Evolutionary conservation across 495 filamentous ascomycete genomes (phyloP), one percentile per base, ranked within the genome.

Genomic region (Viridothelium virens): DNA sequence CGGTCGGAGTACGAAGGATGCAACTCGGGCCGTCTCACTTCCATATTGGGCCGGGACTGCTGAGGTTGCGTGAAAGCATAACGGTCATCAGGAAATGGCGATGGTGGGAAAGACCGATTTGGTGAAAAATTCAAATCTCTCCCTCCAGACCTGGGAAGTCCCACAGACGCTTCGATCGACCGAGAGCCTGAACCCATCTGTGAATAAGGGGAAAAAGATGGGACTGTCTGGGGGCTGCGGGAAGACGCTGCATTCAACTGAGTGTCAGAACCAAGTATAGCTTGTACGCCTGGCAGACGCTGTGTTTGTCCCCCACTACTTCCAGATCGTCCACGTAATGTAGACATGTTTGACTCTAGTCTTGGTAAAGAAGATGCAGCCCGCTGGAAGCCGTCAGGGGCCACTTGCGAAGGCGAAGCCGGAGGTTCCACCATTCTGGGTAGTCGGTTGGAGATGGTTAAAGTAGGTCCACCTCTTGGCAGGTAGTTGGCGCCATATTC

Each of bases 271-370:
- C 18, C 18, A 14, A 59, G 31, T 31, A 59, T 4, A 14, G n/a
- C 53, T 59, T 36, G 53, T 7, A 59, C 53, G 6, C 53, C 53
- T 59, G 53, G 53, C 10, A 59, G 53, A 59, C 53, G 53, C 53
- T 33, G 53, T 18, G 31, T 59, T 14, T 59, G 53, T 14, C 0
- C 25, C 33, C 5, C 31, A 34, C 18, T 33, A 59, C 36, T 36
- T 44, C 14, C 41, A 33, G 33, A 18, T 36, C 11, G 53, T 9
- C 31, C 9, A 31, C 25, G 53, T 7, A 36, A n/a, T 31, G 31
- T 14, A 59, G 36, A 36, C 10, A 10, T 9, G 31, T 36, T 18
- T 59, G 53, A 36, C 7, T n/a, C 18, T 4, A 31, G 25, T 5
- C 3, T 3, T 36, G 31, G 4, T 59, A 18, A 34, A n/a, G 53